Conservation (phyloP, 352 stramenopile species). For the Phytophthora constricta region DNA sequence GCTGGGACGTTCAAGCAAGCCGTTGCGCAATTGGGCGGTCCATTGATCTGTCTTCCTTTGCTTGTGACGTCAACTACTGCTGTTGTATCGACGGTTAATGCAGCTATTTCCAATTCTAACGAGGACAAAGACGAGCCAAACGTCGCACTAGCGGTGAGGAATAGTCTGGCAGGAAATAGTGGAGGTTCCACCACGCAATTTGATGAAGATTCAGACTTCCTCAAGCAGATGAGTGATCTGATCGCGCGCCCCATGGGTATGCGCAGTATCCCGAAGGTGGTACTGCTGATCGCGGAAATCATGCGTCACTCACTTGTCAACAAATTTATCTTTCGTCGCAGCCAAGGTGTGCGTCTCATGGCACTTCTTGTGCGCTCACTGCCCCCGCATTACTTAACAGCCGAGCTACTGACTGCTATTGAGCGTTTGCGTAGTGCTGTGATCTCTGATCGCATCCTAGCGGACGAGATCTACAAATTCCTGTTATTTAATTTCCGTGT, state of each 20-base stretch:
- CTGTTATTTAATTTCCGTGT: slow-evolving; percentile 88
- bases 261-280: slow-evolving; percentile 74
- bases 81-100: slow-evolving; percentile 37
- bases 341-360: slow-evolving; percentile 77
- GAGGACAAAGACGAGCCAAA: slow-evolving; percentile 10
- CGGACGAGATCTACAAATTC: slow-evolving; percentile 86
- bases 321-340: slow-evolving; percentile 86
- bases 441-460: slow-evolving; percentile 78
- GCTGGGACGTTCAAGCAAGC: slow-evolving; percentile 78
- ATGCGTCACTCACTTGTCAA: slow-evolving; percentile 88
- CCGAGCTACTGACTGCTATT: slow-evolving; percentile 71
- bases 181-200: slow-evolving; percentile 61
- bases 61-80: slow-evolving; percentile 58
- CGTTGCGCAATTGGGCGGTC: slow-evolving; percentile 68
- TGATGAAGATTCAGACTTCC: slow-evolving; percentile 76
- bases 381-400: slow-evolving; percentile 69
- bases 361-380: slow-evolving; percentile 74
- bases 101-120: slow-evolving; percentile 14
- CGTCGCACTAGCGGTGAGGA: slow-evolving; percentile 4
- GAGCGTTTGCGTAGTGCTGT: slow-evolving; percentile 78
- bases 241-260: slow-evolving; percentile 76
- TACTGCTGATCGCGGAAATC: slow-evolving; percentile 82
- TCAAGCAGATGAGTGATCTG: slow-evolving; percentile 76
- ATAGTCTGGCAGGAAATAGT: slow-evolving; percentile 17
- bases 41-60: slow-evolving; percentile 68